These are phyloP conservation scores for Hypoxylon subgilvum DNA, from an alignment of 495 filamentous ascomycete genomes.

Conservation along the genomic window DNA sequence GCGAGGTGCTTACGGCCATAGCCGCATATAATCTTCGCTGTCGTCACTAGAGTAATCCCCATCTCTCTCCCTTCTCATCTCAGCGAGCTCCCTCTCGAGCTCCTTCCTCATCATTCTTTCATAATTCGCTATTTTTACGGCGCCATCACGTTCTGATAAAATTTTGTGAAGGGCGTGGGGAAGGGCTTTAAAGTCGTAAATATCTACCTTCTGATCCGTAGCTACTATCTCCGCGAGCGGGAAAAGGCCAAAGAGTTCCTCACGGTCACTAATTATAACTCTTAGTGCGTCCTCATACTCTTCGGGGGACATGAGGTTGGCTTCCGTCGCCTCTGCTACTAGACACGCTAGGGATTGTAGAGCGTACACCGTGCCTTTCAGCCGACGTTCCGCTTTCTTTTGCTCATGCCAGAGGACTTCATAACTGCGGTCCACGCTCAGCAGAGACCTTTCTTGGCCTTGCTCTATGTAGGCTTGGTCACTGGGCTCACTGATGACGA, in stretches of 20 bases:
- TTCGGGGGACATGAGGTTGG: no score
- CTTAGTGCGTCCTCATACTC: slow-evolving; percentile 7
- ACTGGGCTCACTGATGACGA: slow-evolving; percentile 7
- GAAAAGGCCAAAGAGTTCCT: slow-evolving; percentile 15
- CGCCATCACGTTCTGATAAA: slow-evolving; percentile 17
- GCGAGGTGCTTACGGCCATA: background rate
- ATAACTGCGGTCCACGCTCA: slow-evolving; percentile 12
- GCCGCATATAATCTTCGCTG: slow-evolving; percentile 21
- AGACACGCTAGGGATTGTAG: slow-evolving; percentile 24
- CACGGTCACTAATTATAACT: slow-evolving; percentile 25
- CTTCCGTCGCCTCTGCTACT: slow-evolving; percentile 25
- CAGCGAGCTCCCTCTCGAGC: slow-evolving; percentile 12
- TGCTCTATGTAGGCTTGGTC: background rate
- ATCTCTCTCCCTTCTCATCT: slow-evolving; percentile 4
- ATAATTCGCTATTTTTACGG: background rate
- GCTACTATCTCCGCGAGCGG: slow-evolving; percentile 30
- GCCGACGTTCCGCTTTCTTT: slow-evolving; percentile 3
- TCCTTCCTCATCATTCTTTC: background rate
- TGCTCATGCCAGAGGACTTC: slow-evolving; percentile 12
- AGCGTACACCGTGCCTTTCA: background rate
- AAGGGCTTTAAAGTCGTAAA: slow-evolving; percentile 13
- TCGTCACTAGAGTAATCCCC: background rate
- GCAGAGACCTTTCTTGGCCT: background rate
- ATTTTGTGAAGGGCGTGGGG: slow-evolving; percentile 10
- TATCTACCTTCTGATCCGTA: slow-evolving; percentile 24